Conservation (phyloP, 1,139 yeast genomes). For the Saccharomyces hybrid region DNA sequence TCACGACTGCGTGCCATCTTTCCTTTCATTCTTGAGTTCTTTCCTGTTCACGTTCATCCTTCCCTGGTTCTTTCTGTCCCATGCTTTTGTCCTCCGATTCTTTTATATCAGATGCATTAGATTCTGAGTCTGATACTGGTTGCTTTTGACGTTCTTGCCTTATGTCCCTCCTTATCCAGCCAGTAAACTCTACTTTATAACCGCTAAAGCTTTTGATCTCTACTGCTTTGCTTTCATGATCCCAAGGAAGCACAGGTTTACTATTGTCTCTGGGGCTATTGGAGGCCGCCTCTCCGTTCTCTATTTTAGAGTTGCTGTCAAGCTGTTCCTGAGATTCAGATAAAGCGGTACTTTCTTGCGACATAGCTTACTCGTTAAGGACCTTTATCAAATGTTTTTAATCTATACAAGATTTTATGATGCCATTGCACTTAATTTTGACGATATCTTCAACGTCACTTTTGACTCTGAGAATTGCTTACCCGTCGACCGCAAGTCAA, state of each 20-base stretch:
- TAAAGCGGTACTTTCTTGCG: conserved; percentile 4
- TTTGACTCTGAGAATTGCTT: background rate
- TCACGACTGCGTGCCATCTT: background rate
- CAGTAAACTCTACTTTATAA: conserved; percentile 19
- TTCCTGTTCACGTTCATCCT: background rate
- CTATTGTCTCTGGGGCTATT: background rate
- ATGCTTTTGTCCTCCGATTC: conserved; percentile 2
- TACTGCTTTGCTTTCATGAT: conserved; percentile 11
- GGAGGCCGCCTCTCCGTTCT: conserved; percentile 4
- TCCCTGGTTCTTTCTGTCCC: background rate
- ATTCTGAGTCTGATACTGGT: no score
- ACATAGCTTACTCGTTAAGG: background rate
- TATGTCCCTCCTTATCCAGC: conserved; percentile 23
- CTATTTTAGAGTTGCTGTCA: conserved; percentile 4
- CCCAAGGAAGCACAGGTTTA: conserved; percentile 19
- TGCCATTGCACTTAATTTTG: background rate
- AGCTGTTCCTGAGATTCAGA: conserved; percentile 5
- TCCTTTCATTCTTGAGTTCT: background rate
- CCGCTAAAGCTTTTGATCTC: conserved; percentile 22
- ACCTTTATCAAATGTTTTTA: background rate
- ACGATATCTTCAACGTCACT: background rate
- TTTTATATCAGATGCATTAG: background rate
- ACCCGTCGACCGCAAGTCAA: background rate
- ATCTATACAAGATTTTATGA: background rate
- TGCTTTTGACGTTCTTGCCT: conserved; percentile 3